These are phyloP conservation scores for Lenwebbia sp. DNA, from an alignment of 345 rosid species.

Conservation along the genomic window DNA sequence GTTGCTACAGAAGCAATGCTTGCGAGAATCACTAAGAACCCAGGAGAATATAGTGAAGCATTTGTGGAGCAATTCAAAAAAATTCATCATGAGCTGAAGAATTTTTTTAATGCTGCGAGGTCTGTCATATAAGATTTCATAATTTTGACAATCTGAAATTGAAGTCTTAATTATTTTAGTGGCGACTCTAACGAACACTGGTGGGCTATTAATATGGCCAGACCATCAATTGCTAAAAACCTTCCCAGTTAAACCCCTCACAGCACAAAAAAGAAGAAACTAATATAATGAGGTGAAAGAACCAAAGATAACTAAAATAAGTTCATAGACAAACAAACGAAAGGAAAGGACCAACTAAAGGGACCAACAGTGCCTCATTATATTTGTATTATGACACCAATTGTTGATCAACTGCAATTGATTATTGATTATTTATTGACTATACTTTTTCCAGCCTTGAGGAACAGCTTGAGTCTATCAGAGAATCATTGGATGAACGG, in stretches of 20 bases:
- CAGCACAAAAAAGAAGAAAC: rapidly evolving
- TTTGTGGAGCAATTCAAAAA: slow-evolving; percentile 91
- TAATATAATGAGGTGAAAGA: no score
- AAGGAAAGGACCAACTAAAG: neutral
- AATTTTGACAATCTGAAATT: neutral
- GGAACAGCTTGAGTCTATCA: slow-evolving; percentile 84
- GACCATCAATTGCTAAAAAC: neutral
- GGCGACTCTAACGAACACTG: neutral
- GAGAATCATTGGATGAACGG: slow-evolving; percentile 66
- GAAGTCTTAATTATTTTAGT: neutral
- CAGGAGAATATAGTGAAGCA: slow-evolving; percentile 79
- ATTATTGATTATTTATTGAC: neutral
- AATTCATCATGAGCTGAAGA: slow-evolving; percentile 85
- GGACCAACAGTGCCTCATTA: neutral
- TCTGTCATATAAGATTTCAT: slow-evolving; percentile 8
- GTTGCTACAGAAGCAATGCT: slow-evolving; percentile 99
- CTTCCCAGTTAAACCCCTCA: neutral
- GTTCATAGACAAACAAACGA: neutral
- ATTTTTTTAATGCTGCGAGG: slow-evolving; percentile 99
- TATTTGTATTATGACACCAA: neutral
- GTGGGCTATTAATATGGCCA: neutral
- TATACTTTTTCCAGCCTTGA: slow-evolving; percentile 45
- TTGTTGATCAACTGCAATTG: neutral
- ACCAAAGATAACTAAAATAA: neutral
- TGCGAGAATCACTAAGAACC: slow-evolving; percentile 62